A percentile compares a stretch with the other conserved stretches of the same genome.
These are phyloP conservation scores for Raphanus raphanistrum DNA, from an alignment of 345 rosid species.

Conservation along the genomic window DNA sequence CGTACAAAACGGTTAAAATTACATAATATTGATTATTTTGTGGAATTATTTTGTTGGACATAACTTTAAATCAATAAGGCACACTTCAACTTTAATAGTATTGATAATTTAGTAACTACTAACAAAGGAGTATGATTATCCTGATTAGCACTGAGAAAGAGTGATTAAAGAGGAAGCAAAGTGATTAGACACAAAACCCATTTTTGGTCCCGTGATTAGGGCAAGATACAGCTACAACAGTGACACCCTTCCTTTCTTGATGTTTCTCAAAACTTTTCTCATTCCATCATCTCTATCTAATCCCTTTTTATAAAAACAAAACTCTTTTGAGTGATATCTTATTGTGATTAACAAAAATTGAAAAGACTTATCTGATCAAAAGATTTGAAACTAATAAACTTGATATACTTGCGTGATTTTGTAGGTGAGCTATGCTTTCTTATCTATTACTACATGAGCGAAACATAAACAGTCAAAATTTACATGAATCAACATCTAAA, in stretches of 20 bases:
- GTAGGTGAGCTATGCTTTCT: background rate
- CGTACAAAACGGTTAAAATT: no score
- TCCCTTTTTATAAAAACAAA: background rate
- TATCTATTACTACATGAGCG: background rate
- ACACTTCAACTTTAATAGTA: no score
- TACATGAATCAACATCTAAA: background rate
- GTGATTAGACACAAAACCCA: constrained; percentile 38
- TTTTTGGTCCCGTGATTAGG: constrained; percentile 29
- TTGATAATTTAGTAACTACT: background rate
- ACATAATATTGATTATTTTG: no score
- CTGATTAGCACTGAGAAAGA: constrained; percentile 19
- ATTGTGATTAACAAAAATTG: background rate
- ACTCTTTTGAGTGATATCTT: background rate
- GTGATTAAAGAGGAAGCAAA: constrained; percentile 36
- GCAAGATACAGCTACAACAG: constrained; percentile 17
- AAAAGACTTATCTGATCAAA: background rate
- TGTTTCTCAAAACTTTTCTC: constrained; percentile 18
- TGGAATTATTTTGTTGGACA: no score
- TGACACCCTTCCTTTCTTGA: constrained; percentile 36
- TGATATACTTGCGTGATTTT: background rate
- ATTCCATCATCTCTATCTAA: constrained; percentile 11
- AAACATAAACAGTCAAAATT: background rate
- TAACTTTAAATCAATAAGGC: no score
- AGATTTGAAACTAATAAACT: background rate
- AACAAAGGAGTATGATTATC: constrained; percentile 6